Evolutionary conservation across 2,329 filamentous ascomycete genomes (phyloP), one percentile per base, ranked within the genome.

Genomic region (Escovopsis sp.): DNA sequence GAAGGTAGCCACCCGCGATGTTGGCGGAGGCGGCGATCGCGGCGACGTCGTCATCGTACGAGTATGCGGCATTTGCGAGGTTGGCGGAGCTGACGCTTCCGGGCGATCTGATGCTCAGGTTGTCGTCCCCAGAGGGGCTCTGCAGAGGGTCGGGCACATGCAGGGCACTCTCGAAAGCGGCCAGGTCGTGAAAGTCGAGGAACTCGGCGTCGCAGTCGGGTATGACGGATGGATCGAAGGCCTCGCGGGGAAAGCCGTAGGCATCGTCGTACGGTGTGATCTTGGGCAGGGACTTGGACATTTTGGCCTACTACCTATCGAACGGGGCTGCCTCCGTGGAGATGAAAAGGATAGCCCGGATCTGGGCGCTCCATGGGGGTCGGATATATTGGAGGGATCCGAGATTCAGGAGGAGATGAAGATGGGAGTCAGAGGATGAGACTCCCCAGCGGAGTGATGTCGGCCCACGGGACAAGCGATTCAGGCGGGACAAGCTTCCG

Each of bases 131-230:
- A 39, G 72, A 64, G 39, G 74, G 69, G 11, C 72, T 78, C 33
- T 82, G 78, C 35, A 80, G 71, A 1, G 76, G 75, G 47, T 93
- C 86, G 1, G 88, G 86, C 2, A 84, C 85, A n/a, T 77, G 74
- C 8, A 95, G 73, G 7, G 89, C 89, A 45, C 75, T 76, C 47
- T 82, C 80, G 59, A 96, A 96, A 43, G 82, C 80, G 33, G 74
- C 69, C 30, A 94, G 68, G 55, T 94, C 82, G 45, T 76, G 76
- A 35, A 79, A 68, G 37, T 73, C 63, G 51, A 93, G 69, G 58
- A 95, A 95, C 44, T 91, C 78, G 54, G 73, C 72, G 58, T 88
- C 74, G 60, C 71, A 77, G 60, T 94, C 87, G n/a, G 87, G 88
- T 18, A 95, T 71, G 33, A 65, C 67, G 12, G 70, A 70, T 47